Percentiles rank a stretch among this genome's conserved stretches.
phyloP scores from a whole-genome alignment of 345 rosid genomes.

The Hibiscus tridactylites region DNA sequence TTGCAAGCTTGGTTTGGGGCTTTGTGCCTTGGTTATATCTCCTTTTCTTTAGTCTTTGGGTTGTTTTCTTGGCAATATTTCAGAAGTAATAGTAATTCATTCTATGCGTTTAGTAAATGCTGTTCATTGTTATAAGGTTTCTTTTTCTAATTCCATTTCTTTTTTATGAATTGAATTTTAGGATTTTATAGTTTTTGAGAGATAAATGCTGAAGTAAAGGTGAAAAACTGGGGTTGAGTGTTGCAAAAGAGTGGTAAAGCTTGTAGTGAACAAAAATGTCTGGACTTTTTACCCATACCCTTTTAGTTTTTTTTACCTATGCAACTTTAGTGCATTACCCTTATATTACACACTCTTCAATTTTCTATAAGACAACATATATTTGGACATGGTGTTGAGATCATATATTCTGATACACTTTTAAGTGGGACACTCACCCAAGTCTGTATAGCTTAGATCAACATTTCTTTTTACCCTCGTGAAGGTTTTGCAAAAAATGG shows the following conservation, averaged over 20 bases:
- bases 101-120: not conserved
- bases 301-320: slow-evolving; percentile 14
- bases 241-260: slow-evolving; percentile 36
- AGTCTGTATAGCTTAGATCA: not conserved
- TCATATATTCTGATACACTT: not conserved
- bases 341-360: not conserved
- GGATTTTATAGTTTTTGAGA: not conserved
- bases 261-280: slow-evolving; percentile 27
- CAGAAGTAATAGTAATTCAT: not conserved
- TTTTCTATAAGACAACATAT: not conserved
- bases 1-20: slow-evolving; percentile 10
- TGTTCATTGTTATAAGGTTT: not conserved
- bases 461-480: slow-evolving; percentile 10
- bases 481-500: slow-evolving; percentile 19
- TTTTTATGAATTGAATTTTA: not conserved
- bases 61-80: slow-evolving; percentile 3
- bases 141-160: not conserved
- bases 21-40: slow-evolving; percentile 12
- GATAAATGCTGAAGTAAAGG: slow-evolving; percentile 25
- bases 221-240: slow-evolving; percentile 6
- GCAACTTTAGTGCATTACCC: slow-evolving; percentile 11
- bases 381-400: not conserved
- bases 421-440: not conserved
- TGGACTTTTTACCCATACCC: slow-evolving; percentile 14
- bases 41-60: slow-evolving; percentile 5